These are phyloP conservation scores for Aspergillus fijiensis DNA, from an alignment of 2,329 filamentous ascomycete species.

Conservation along the genomic window DNA sequence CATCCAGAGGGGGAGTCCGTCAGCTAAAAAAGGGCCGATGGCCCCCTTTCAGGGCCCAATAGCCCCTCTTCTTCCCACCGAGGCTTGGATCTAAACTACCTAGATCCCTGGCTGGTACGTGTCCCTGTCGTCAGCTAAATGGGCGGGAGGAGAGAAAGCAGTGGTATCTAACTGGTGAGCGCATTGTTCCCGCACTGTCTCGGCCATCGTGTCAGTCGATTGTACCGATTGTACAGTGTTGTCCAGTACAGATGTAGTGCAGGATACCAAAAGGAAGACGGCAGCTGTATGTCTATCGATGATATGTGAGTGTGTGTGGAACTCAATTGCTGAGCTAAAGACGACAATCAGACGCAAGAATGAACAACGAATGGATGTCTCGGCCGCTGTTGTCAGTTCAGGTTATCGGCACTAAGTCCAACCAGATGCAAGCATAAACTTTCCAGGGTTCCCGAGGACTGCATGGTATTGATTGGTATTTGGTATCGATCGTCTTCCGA, in stretches of 20 bases:
- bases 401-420: neutral
- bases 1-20: neutral
- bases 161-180: neutral
- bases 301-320: neutral
- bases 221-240: too few species aligned
- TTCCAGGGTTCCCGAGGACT: slow-evolving; percentile 12
- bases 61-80: slow-evolving; percentile 8
- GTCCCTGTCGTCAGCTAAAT: slow-evolving; percentile 22
- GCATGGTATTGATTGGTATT: slow-evolving; percentile 5
- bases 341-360: too few species aligned
- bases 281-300: too few species aligned
- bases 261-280: neutral
- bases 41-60: slow-evolving; percentile 17
- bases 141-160: neutral
- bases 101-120: slow-evolving; percentile 22
- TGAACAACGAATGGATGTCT: too few species aligned
- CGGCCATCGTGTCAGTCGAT: too few species aligned
- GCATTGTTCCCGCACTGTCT: too few species aligned
- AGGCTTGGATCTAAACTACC: slow-evolving; percentile 13
- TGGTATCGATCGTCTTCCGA: slow-evolving; percentile 13
- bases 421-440: slow-evolving; percentile 5
- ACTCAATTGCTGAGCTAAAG: neutral
- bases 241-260: too few species aligned
- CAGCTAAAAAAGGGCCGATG: slow-evolving; percentile 3
- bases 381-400: neutral